A percentile compares a stretch with the other conserved stretches of the same genome.
These are phyloP conservation scores for Nakataea oryzae DNA, from an alignment of 2,329 filamentous ascomycete genomes.

Conservation along the genomic window DNA sequence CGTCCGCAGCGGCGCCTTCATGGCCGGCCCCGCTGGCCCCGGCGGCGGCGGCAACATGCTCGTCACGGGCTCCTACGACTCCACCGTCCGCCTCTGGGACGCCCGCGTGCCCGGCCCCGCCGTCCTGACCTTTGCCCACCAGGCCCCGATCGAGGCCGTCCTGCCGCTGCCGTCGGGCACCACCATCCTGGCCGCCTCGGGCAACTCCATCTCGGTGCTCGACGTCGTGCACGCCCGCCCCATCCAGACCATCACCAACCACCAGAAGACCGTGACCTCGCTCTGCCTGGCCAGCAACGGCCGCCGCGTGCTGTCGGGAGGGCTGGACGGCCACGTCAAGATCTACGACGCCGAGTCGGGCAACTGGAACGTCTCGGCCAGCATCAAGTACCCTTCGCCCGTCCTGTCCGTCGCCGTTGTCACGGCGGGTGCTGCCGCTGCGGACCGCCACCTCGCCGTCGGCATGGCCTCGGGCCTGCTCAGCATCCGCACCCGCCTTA, in stretches of 20 bases:
- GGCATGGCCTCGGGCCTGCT: slow-evolving; percentile 93
- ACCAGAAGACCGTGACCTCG: slow-evolving; percentile 94
- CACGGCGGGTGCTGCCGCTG: slow-evolving; percentile 51
- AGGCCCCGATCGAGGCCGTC: slow-evolving; percentile 81
- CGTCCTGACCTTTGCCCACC: slow-evolving; percentile 92
- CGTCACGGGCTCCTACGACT: slow-evolving; percentile 88
- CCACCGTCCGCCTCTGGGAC: slow-evolving; percentile 91
- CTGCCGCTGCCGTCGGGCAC: slow-evolving; percentile 80
- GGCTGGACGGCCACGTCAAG: slow-evolving; percentile 92
- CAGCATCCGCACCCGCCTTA: slow-evolving; percentile 31
- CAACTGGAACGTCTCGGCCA: slow-evolving; percentile 92
- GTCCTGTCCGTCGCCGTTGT: slow-evolving; percentile 78
- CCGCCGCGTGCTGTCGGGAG: slow-evolving; percentile 73
- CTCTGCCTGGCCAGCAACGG: slow-evolving; percentile 74
- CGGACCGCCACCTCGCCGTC: slow-evolving; percentile 88
- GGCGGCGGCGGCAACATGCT: slow-evolving; percentile 51
- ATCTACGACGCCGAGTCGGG: slow-evolving; percentile 71
- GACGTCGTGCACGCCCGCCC: slow-evolving; percentile 88
- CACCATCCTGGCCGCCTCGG: slow-evolving; percentile 73
- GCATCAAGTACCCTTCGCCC: slow-evolving; percentile 84
- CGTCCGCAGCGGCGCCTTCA: slow-evolving; percentile 76
- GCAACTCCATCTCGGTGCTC: slow-evolving; percentile 79
- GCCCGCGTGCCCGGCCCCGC: slow-evolving; percentile 56
- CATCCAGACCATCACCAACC: slow-evolving; percentile 77
- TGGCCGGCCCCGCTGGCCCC: slow-evolving; percentile 56